Conservation (phyloP, 1,284 basidiomycete species). For the Trametes sp. region DNA sequence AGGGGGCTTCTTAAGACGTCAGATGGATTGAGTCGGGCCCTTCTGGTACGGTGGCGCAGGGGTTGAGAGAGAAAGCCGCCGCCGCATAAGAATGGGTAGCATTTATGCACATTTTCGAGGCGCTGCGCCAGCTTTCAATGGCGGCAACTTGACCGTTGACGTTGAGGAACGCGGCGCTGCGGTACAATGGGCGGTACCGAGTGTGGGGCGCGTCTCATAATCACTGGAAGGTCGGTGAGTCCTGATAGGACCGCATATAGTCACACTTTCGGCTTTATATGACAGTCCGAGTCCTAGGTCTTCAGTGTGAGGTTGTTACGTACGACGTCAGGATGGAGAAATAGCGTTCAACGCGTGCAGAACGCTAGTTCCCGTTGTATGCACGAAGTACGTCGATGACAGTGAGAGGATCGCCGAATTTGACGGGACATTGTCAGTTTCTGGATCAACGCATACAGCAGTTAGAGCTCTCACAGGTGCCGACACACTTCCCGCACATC, state of each 20-base stretch:
- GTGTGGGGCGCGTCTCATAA: too few species aligned
- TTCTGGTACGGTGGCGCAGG: constrained; percentile 8
- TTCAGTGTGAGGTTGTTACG: too few species aligned
- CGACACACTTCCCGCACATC: neutral
- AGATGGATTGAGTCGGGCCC: constrained; percentile 24
- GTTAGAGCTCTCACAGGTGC: neutral
- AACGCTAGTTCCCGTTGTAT: too few species aligned
- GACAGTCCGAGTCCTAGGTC: too few species aligned
- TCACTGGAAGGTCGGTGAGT: neutral
- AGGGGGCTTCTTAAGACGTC: constrained; percentile 21
- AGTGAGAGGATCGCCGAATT: too few species aligned
- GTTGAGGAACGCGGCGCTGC: too few species aligned
- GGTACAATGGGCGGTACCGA: too few species aligned
- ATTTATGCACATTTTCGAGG: neutral
- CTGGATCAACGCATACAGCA: neutral
- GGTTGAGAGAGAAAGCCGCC: constrained; percentile 1
- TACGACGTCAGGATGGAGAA: too few species aligned
- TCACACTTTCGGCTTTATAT: neutral
- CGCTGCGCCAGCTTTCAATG: too few species aligned
- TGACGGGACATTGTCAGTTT: neutral
- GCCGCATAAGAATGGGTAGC: neutral
- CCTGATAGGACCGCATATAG: neutral
- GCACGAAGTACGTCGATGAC: too few species aligned
- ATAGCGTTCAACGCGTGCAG: too few species aligned
- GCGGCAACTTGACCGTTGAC: too few species aligned